Evolutionary conservation across 768 basidiomycete species (phyloP), one percentile per base, ranked within the genome.

Genomic region (Podaxis mareebaensis): DNA sequence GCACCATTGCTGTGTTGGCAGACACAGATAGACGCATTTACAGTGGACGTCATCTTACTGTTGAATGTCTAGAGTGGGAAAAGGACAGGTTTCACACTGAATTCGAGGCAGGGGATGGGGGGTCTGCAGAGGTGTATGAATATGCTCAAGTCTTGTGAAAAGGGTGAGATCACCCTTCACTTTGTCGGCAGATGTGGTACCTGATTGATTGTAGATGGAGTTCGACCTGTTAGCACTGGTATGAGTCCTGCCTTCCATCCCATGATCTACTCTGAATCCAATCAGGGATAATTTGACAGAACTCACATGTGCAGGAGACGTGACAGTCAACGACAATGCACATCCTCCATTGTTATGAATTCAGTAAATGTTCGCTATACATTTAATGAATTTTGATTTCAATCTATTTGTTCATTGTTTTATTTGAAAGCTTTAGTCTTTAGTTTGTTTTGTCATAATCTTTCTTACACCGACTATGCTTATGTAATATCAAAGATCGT

Each of bases 61-160:
- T 75, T 91, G 65, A 86, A 85, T 62, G 84, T 89, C 10, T 91
- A 84, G 89, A 86, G 80, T 63, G 84, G 81, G 22, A 83, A 79
- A 68, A 76, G 79, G 64, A 77, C 77, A 38, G 81, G 84, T 13
- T 67, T 77, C 30, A 73, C 75, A 1, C 77, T 78, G 3, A 81
- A 87, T 68, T 76, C 79, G 15, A 73, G 74, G 55, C 74, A 81
- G 56, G 85, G 88, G 55, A 79, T 89, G 73, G 76, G 78, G 44
- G 87, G 88, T 65, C 84, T 91, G 2, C 78, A 85, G 53, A 79
- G 79, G 57, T 89, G 86, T 69, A 77, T 89, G 71, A 74, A 83
- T n/a, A 76, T 83, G 3, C 75, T 90, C n/a, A 76, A 75, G 54
- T 67, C 60, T 36, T 76, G 75, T 30, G 82, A 84, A 67, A 61